Evolutionary conservation across 805 yeast genomes (phyloP).

Genomic region (Saturnispora sanitii): DNA sequence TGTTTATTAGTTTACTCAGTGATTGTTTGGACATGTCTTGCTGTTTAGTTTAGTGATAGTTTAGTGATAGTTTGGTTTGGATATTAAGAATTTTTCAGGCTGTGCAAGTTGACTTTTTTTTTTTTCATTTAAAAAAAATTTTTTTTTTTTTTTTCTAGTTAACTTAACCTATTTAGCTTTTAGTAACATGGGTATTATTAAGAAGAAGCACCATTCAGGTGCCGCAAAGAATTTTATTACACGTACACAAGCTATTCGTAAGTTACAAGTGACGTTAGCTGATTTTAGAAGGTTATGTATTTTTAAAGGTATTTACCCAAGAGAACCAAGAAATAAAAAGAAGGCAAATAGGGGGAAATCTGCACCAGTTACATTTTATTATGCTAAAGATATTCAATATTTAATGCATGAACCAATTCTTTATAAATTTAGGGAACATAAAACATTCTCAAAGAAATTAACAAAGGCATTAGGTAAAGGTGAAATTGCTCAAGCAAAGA

Average conservation of each 20-base stretch:
- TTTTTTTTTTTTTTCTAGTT: constrained; percentile 1
- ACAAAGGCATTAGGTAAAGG: constrained; percentile 87
- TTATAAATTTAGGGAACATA: constrained; percentile 87
- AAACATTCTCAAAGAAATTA: constrained; percentile 84
- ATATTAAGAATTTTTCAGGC: constrained; percentile 5
- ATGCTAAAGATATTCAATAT: constrained; percentile 88
- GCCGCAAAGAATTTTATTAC: constrained; percentile 89
- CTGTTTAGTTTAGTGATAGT: constrained; percentile 13
- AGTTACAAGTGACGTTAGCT: constrained; percentile 85
- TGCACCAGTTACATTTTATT: constrained; percentile 90
- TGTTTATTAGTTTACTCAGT: no score
- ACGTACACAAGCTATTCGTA: constrained; percentile 88
- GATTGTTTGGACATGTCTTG: no score
- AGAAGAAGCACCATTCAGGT: constrained; percentile 78
- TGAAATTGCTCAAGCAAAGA: constrained; percentile 81
- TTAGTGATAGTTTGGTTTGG: not conserved
- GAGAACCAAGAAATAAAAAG: constrained; percentile 92
- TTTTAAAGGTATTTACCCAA: constrained; percentile 94
- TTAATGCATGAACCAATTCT: constrained; percentile 91
- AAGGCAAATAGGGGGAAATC: constrained; percentile 98
- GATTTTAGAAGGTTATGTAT: constrained; percentile 96
- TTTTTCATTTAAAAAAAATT: not conserved
- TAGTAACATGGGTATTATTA: constrained; percentile 47
- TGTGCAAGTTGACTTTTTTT: constrained; percentile 2
- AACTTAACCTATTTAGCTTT: not conserved